phyloP scores from a whole-genome alignment of 2,329 filamentous ascomycete species.

The Pseudopyrenochaeta lycopersici region DNA sequence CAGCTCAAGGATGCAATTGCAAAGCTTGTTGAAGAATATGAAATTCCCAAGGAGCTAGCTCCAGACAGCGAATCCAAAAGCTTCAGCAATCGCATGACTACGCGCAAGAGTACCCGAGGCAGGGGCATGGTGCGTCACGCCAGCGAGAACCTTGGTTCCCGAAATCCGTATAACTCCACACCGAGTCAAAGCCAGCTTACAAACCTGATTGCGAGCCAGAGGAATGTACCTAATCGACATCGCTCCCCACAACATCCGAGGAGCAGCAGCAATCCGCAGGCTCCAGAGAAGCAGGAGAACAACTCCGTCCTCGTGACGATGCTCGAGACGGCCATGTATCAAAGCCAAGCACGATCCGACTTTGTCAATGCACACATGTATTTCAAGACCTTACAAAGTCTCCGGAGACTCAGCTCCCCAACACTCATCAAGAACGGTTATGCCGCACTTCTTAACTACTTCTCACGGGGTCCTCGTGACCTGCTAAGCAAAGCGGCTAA shows the following conservation, averaged over 20 bases:
- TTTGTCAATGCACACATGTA: slow-evolving; percentile 86
- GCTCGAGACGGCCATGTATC: slow-evolving; percentile 78
- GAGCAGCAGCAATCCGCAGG: slow-evolving; percentile 53
- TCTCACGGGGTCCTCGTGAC: slow-evolving; percentile 75
- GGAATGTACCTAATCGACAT: slow-evolving; percentile 43
- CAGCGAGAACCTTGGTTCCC: slow-evolving; percentile 54
- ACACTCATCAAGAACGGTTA: slow-evolving; percentile 73
- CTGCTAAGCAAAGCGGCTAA: slow-evolving; percentile 74
- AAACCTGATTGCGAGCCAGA: slow-evolving; percentile 49
- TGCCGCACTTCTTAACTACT: slow-evolving; percentile 75
- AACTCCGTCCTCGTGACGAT: slow-evolving; percentile 70
- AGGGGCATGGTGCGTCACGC: slow-evolving; percentile 34
- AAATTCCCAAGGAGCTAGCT: slow-evolving; percentile 75
- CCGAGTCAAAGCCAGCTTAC: slow-evolving; percentile 48
- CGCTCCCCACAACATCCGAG: slow-evolving; percentile 48
- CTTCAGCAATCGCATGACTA: slow-evolving; percentile 75
- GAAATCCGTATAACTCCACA: slow-evolving; percentile 58
- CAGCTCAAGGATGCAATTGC: slow-evolving; percentile 81
- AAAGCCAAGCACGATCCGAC: slow-evolving; percentile 80
- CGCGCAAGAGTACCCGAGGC: slow-evolving; percentile 45
- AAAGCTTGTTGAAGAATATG: slow-evolving; percentile 82
- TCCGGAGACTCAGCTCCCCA: slow-evolving; percentile 69
- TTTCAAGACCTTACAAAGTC: slow-evolving; percentile 81
- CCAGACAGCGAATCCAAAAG: slow-evolving; percentile 67
- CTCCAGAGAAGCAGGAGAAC: slow-evolving; percentile 48